Conservation (phyloP, 2,329 filamentous ascomycete species). For the Aspergillus costaricaensis region DNA sequence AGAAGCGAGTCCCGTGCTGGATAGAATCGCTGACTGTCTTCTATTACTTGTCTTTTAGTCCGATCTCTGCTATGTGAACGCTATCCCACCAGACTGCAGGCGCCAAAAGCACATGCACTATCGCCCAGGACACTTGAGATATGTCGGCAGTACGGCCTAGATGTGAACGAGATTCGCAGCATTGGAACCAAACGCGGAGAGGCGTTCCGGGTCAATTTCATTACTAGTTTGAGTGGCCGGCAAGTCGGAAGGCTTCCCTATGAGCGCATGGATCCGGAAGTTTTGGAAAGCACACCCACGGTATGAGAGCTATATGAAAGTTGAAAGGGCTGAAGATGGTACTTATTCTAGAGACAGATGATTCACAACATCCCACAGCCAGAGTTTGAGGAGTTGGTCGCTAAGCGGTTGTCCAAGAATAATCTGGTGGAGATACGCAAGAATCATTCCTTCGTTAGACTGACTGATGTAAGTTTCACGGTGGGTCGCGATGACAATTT, state of each 20-base stretch:
- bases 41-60: neutral
- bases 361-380: constrained; percentile 50
- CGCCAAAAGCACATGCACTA: constrained; percentile 34
- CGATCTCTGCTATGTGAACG: constrained; percentile 3
- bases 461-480: constrained; percentile 31
- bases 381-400: constrained; percentile 42
- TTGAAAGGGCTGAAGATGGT: no score
- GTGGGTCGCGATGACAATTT: no score
- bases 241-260: constrained; percentile 40
- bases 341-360: no score
- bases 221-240: constrained; percentile 41
- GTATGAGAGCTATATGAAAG: no score
- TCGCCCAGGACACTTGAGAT: constrained; percentile 33
- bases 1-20: neutral
- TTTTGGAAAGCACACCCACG: constrained; percentile 40
- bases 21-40: neutral
- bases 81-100: constrained; percentile 28
- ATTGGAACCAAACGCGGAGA: constrained; percentile 27
- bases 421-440: constrained; percentile 22
- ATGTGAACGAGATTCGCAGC: constrained; percentile 27
- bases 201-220: constrained; percentile 46
- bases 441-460: constrained; percentile 34
- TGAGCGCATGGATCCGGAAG: constrained; percentile 27
- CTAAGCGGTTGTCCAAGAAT: constrained; percentile 24
- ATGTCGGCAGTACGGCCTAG: constrained; percentile 30